Percentiles rank a stretch among this genome's conserved stretches.
phyloP scores from a whole-genome alignment of 2,329 filamentous ascomycete genomes.

The Corinectria fuckeliana region DNA sequence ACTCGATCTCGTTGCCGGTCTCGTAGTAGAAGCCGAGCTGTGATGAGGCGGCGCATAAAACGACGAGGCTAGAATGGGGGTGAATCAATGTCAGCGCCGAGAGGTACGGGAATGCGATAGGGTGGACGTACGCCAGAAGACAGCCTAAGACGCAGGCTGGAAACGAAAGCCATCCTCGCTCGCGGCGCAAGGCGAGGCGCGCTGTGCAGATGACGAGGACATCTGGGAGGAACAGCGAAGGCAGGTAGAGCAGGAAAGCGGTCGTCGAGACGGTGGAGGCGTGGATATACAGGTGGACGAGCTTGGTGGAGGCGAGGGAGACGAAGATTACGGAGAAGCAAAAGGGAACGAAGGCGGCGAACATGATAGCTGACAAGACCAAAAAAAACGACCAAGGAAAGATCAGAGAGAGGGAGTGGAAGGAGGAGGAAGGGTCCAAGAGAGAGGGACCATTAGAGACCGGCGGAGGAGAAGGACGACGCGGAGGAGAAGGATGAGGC shows the following conservation, averaged over 20 bases:
- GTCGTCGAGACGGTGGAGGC: slow-evolving; percentile 32
- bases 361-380: slow-evolving; percentile 23
- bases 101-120: not conserved
- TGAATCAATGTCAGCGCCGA: slow-evolving; percentile 3
- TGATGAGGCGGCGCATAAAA: slow-evolving; percentile 40
- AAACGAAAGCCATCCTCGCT: slow-evolving; percentile 34
- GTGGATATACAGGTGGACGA: slow-evolving; percentile 40
- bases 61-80: slow-evolving; percentile 30
- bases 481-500: not conserved
- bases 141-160: slow-evolving; percentile 32
- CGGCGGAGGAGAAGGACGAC: not conserved
- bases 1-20: slow-evolving; percentile 42
- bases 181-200: slow-evolving; percentile 39
- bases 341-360: slow-evolving; percentile 35
- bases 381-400: not conserved
- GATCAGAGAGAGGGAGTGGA: not conserved
- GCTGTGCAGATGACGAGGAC: slow-evolving; percentile 33
- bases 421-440: not conserved
- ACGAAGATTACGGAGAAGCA: slow-evolving; percentile 40
- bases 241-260: slow-evolving; percentile 39
- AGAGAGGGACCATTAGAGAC: not conserved
- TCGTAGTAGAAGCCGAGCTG: slow-evolving; percentile 43
- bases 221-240: slow-evolving; percentile 40
- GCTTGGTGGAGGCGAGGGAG: slow-evolving; percentile 39
- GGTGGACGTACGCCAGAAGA: slow-evolving; percentile 35